Conservation (phyloP, 1,284 basidiomycete genomes). For the Papiliotrema fonsecae region DNA sequence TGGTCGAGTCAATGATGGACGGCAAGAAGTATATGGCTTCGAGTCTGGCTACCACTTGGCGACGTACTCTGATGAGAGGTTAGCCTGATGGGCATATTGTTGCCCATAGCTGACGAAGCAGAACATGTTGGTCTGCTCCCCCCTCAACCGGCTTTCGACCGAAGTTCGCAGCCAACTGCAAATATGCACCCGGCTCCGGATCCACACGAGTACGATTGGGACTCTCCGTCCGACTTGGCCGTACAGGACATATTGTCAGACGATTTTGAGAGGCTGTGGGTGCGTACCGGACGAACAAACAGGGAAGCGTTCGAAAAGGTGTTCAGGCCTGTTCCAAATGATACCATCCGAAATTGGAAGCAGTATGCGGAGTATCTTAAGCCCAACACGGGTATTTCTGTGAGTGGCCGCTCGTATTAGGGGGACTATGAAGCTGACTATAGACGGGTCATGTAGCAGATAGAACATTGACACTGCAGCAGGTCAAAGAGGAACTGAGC, state of each 20-base stretch:
- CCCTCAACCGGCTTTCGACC: slow-evolving; percentile 26
- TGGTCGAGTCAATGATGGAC: slow-evolving; percentile 72
- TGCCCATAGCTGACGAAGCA: slow-evolving; percentile 32
- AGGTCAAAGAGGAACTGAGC: slow-evolving; percentile 67
- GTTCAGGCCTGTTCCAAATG: slow-evolving; percentile 59
- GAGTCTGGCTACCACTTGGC: slow-evolving; percentile 38
- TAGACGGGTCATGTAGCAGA: slow-evolving; percentile 76
- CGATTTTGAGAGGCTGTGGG: slow-evolving; percentile 60
- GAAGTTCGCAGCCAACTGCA: slow-evolving; percentile 53
- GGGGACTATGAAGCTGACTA: slow-evolving; percentile 60
- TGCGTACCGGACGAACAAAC: slow-evolving; percentile 69
- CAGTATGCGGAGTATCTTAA: slow-evolving; percentile 63
- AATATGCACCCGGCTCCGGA: slow-evolving; percentile 70
- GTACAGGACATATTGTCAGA: slow-evolving; percentile 77
- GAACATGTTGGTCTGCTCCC: slow-evolving; percentile 80
- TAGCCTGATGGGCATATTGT: slow-evolving; percentile 4
- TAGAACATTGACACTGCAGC: slow-evolving; percentile 57
- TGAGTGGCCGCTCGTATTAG: slow-evolving; percentile 12
- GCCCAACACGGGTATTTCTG: slow-evolving; percentile 27
- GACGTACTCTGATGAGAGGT: slow-evolving; percentile 43
- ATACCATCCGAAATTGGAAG: slow-evolving; percentile 69
- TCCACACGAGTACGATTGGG: slow-evolving; percentile 63
- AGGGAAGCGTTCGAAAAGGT: slow-evolving; percentile 61
- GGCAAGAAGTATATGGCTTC: slow-evolving; percentile 55
- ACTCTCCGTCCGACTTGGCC: slow-evolving; percentile 56